phyloP scores from a whole-genome alignment of 345 rosid genomes.

The Anastatica hierochuntica region DNA sequence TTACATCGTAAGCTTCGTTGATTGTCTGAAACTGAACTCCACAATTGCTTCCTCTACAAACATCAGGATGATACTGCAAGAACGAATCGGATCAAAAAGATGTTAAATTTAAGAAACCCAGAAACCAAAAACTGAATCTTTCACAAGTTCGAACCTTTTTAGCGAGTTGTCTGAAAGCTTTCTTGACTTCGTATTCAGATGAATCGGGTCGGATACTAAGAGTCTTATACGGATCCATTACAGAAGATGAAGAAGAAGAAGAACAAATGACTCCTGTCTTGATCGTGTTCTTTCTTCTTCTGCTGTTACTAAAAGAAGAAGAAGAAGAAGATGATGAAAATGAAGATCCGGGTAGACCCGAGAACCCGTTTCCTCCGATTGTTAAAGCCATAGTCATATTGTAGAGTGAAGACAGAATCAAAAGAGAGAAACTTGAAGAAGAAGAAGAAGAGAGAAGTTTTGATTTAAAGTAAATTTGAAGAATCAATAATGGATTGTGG shows the following conservation, averaged over 20 bases:
- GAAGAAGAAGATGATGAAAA: slow-evolving; percentile 29
- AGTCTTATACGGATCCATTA: slow-evolving; percentile 57
- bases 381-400: slow-evolving; percentile 22
- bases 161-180: slow-evolving; percentile 79
- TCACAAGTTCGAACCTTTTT: slow-evolving; percentile 50
- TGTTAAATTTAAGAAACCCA: neutral
- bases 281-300: slow-evolving; percentile 26
- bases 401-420: too few relatives aligned
- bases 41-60: slow-evolving; percentile 81
- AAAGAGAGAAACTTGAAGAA: neutral
- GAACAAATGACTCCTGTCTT: slow-evolving; percentile 31
- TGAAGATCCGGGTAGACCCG: slow-evolving; percentile 22
- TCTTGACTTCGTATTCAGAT: slow-evolving; percentile 77
- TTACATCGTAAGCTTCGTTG: slow-evolving; percentile 86
- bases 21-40: slow-evolving; percentile 64
- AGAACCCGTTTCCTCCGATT: slow-evolving; percentile 41
- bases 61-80: slow-evolving; percentile 98
- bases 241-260: slow-evolving; percentile 45
- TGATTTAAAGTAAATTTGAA: neutral
- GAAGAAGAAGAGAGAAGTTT: neutral
- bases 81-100: too few relatives aligned
- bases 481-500: slow-evolving; percentile 3
- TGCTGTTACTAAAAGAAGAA: slow-evolving; percentile 31
- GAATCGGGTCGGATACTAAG: slow-evolving; percentile 67
- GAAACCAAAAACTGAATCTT: slow-evolving; percentile 3